Evolutionary conservation across 352 stramenopile species (phyloP).

Genomic region (Globisporangium spinosum): DNA sequence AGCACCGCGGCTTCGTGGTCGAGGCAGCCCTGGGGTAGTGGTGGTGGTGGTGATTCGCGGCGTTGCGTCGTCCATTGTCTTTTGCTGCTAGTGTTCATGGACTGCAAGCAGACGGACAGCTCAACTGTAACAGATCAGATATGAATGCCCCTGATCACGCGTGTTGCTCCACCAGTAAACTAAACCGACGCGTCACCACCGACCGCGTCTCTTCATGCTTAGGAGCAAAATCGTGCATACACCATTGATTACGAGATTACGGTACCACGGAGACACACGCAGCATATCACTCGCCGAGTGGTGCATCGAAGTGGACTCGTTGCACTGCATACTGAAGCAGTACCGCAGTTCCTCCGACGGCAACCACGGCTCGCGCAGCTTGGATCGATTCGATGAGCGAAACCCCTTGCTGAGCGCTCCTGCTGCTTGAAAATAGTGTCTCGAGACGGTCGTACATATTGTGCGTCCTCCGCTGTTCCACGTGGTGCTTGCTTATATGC

Average conservation of each 20-base stretch:
- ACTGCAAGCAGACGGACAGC: background rate
- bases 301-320: no score
- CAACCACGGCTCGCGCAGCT: background rate
- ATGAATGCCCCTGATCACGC: background rate
- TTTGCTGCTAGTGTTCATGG: background rate
- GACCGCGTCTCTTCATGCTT: background rate
- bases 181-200: background rate
- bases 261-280: no score
- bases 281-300: background rate
- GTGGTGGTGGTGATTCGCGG: background rate
- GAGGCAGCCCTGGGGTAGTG: conserved; percentile 13
- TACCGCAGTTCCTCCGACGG: background rate
- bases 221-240: background rate
- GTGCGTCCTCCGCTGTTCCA: background rate
- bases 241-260: background rate
- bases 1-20: conserved; percentile 30
- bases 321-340: background rate
- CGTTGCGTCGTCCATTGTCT: conserved; percentile 10
- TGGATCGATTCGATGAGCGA: background rate
- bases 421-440: background rate
- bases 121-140: background rate
- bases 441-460: background rate
- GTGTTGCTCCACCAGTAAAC: background rate
- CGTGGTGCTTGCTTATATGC: background rate
- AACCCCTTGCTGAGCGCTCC: background rate